Evolutionary conservation across 2,329 filamentous ascomycete genomes (phyloP).

Genomic region (Cercospora sojina): DNA sequence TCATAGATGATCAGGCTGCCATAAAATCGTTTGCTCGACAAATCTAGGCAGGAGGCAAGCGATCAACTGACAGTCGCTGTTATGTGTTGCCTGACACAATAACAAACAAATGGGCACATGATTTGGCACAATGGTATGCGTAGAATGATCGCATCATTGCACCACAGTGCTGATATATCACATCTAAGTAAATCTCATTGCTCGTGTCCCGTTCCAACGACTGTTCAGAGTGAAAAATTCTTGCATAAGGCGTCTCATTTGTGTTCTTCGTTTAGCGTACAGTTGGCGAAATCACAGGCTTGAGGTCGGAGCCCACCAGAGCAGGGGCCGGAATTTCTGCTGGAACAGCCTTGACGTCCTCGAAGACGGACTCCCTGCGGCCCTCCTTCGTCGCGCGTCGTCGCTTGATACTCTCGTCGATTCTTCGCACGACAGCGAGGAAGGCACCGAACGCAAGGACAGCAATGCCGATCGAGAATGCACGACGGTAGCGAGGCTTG

Average conservation of each 20-base stretch:
- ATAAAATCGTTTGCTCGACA: background rate
- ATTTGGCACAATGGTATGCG: background rate
- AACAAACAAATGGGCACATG: background rate
- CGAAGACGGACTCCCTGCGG: slow-evolving; percentile 12
- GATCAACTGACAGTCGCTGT: background rate
- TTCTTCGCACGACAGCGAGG: slow-evolving; percentile 45
- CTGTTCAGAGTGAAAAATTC: background rate
- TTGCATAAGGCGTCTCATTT: background rate
- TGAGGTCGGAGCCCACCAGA: background rate
- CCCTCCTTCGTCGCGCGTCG: slow-evolving; percentile 8
- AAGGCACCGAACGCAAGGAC: slow-evolving; percentile 47
- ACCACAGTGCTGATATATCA: background rate
- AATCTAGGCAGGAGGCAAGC: background rate
- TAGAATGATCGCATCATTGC: background rate
- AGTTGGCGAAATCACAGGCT: background rate
- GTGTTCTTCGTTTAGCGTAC: background rate
- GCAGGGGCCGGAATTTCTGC: slow-evolving; percentile 14
- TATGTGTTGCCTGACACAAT: background rate
- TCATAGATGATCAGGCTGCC: background rate
- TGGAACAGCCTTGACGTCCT: slow-evolving; percentile 13
- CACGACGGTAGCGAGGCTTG: slow-evolving; percentile 52
- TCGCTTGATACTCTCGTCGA: slow-evolving; percentile 43
- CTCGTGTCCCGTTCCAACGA: background rate
- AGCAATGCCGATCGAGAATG: slow-evolving; percentile 50
- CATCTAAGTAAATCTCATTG: background rate